Conservation (phyloP, 1,284 basidiomycete species). For the Ceratobasidium sp. region DNA sequence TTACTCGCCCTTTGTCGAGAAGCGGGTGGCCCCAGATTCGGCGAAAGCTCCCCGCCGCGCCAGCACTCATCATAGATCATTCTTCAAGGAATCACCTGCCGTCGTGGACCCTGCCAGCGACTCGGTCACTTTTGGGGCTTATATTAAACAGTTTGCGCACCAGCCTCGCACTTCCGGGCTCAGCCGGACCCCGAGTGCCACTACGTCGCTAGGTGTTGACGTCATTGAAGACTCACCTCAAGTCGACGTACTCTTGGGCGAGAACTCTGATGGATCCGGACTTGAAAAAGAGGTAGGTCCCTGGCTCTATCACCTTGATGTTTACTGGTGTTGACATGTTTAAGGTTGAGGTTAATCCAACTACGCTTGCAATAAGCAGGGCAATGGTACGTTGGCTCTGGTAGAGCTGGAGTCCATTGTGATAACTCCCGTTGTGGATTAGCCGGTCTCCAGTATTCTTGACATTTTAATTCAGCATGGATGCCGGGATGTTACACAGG, state of each 20-base stretch:
- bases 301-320: neutral
- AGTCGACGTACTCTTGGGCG: neutral
- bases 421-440: neutral
- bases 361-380: neutral
- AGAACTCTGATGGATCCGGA: neutral
- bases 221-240: neutral
- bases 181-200: neutral
- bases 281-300: neutral
- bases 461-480: constrained; percentile 5
- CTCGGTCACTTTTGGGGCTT: neutral
- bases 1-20: neutral
- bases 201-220: neutral
- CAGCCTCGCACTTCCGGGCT: neutral
- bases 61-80: neutral
- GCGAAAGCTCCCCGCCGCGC: neutral
- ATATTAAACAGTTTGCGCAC: neutral
- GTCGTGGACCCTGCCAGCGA: neutral
- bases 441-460: neutral
- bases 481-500: constrained; percentile 9
- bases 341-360: neutral
- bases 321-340: neutral
- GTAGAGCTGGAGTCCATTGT: neutral
- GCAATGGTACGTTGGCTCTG: neutral
- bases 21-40: neutral
- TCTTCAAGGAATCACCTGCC: neutral